phyloP scores from a whole-genome alignment of 2,329 filamentous ascomycete species.

The Orbilia oligospora region DNA sequence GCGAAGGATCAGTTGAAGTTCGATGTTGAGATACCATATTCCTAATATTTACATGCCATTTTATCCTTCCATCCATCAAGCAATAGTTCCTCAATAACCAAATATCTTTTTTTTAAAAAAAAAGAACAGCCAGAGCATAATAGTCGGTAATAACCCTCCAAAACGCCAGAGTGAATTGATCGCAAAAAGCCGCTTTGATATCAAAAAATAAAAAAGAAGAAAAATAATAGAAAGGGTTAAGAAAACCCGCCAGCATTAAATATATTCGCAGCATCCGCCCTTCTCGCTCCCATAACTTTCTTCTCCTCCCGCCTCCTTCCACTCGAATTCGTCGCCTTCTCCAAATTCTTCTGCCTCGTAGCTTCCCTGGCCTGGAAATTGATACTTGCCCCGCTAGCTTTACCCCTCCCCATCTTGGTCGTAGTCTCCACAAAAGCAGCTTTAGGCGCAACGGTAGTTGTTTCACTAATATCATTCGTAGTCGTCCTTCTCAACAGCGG shows the following conservation, averaged over 20 bases:
- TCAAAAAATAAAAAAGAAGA: neutral
- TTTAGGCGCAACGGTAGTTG: constrained; percentile 64
- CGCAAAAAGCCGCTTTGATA: neutral
- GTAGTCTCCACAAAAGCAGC: constrained; percentile 65
- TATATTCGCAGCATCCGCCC: constrained; percentile 68
- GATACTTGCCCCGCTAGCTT: constrained; percentile 46
- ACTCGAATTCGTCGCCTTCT: constrained; percentile 61
- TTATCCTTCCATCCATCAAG: constrained; percentile 3
- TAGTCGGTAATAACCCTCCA: constrained; percentile 7
- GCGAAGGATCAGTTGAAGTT: constrained; percentile 68
- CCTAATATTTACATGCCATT: constrained; percentile 23
- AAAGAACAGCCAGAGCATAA: neutral
- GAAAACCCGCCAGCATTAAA: constrained; percentile 58
- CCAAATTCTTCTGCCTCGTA: constrained; percentile 57
- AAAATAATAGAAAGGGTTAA: constrained; percentile 4
- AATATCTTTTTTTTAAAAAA: neutral
- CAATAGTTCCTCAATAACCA: neutral
- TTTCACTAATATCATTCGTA: constrained; percentile 71
- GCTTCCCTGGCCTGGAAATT: constrained; percentile 53
- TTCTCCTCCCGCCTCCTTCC: constrained; percentile 70
- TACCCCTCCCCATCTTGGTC: constrained; percentile 62
- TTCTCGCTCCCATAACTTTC: constrained; percentile 74
- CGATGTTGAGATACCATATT: constrained; percentile 66
- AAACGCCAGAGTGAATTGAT: constrained; percentile 33
- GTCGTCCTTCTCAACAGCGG: constrained; percentile 78